phyloP scores from a whole-genome alignment of 495 filamentous ascomycete species.

The Cairneyella variabilis region DNA sequence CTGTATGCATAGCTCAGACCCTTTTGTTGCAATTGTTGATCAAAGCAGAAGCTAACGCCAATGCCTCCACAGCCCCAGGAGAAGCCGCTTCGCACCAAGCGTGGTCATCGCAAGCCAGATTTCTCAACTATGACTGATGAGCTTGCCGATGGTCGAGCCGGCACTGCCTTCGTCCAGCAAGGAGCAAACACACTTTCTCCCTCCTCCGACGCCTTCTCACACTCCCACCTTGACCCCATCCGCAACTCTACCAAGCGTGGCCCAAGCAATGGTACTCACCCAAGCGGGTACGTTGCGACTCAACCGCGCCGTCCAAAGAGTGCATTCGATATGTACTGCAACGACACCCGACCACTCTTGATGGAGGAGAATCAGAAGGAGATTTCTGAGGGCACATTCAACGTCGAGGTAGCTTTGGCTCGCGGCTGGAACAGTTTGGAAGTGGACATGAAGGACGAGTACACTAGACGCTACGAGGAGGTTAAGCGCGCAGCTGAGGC shows the following conservation, averaged over 20 bases:
- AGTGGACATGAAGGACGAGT: constrained; percentile 41
- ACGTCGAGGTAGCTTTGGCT: constrained; percentile 42
- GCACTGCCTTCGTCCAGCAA: constrained; percentile 40
- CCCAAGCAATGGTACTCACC: constrained; percentile 15
- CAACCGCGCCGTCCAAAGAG: constrained; percentile 39
- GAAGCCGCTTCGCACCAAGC: constrained; percentile 85
- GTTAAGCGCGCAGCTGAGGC: constrained; percentile 23
- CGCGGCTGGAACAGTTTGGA: constrained; percentile 45
- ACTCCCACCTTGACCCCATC: constrained; percentile 23
- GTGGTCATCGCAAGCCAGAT: constrained; percentile 58
- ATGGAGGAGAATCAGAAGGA: constrained; percentile 34
- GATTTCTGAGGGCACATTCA: constrained; percentile 32
- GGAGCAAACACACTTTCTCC: constrained; percentile 31
- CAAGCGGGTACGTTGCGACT: constrained; percentile 23
- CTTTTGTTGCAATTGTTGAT: constrained; percentile 5
- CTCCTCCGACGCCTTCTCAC: constrained; percentile 35
- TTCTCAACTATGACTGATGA: constrained; percentile 33
- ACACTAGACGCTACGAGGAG: constrained; percentile 36
- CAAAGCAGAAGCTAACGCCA: constrained; percentile 8
- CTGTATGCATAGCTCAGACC: constrained; percentile 42
- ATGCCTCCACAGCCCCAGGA: constrained; percentile 67
- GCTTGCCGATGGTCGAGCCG: constrained; percentile 26
- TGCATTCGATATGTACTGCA: constrained; percentile 50
- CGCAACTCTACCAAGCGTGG: constrained; percentile 17
- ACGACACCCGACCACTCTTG: constrained; percentile 37